Base-by-base conservation (phyloP, 176 grass and related monocot genomes). In the Chrysopogon serrulatus region DNA sequence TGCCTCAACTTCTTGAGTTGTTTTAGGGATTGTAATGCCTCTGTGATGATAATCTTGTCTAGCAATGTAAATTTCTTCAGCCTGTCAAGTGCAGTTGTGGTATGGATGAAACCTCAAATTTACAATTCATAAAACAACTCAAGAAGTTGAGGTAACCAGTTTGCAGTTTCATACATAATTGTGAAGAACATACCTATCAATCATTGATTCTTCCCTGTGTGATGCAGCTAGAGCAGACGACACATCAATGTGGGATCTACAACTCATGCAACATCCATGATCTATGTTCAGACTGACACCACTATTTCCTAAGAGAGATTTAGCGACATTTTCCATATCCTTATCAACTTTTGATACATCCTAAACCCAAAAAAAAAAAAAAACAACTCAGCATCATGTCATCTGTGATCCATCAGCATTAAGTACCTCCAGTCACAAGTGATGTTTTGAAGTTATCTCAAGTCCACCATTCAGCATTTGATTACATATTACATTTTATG, bases 261-360 rank as follows among this genome's bases (percentile, higher is more conserved):
- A 98, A 77, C 79, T 92, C 79, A 92, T 84, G 87, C 96, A 98
- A 88, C 72, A 88, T 73, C 89, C 96, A 88, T 83, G 83, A 88
- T 78, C 39, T 85, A 98, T 75, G 31, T 86, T 83, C 61, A 83
- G 83, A 65, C 24, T 42, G 73, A 69, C 54, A 68, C 57, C 78
- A 61, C 18, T 77, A 65, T 90, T 80, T 74, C 71, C 42, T 54
- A 95, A 80, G 76, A 95, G 77, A 49, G 85, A 80, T 53, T 54
- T 68, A 13, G 82, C 92, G 43, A 95, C 83, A 75, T 85, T 76
- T 64, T 71, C 54, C 28, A 95, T 80, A 37, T 89, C 86, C 26
- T 88, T 80, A 76, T 90, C 66, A 74, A 74, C 71, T 36, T 85
- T 87, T 6, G 91, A 80, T 73, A 91, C 13, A 87, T 86, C 60